phyloP scores from a whole-genome alignment of 2,329 filamentous ascomycete species.

The Claviceps fusiformis region DNA sequence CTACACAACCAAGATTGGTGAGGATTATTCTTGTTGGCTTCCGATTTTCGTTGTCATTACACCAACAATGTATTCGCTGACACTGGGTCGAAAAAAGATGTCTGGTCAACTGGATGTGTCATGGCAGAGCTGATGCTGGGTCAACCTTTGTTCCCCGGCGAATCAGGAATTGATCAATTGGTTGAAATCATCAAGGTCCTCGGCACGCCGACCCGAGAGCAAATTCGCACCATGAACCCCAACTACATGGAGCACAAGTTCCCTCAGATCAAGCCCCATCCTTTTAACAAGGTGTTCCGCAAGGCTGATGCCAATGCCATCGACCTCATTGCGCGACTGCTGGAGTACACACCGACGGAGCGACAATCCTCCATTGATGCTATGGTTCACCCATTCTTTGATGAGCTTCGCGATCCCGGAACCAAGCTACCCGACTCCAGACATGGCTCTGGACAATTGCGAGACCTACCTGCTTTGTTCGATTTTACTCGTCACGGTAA shows the following conservation, averaged over 20 bases:
- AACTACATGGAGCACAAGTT: conserved; percentile 99
- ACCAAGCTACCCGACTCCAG: conserved; percentile 90
- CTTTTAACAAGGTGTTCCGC: conserved; percentile 98
- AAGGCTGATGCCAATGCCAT: conserved; percentile 90
- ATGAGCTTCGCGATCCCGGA: conserved; percentile 83
- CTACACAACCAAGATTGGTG: conserved; percentile 99
- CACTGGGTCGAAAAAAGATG: conserved; percentile 55
- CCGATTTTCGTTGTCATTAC: conserved; percentile 4
- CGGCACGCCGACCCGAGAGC: conserved; percentile 89
- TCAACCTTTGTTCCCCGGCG: conserved; percentile 92
- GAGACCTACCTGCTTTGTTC: conserved; percentile 78
- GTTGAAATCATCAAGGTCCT: conserved; percentile 99
- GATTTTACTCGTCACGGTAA: conserved; percentile 89
- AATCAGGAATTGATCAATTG: conserved; percentile 95
- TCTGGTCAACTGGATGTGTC: conserved; percentile 98
- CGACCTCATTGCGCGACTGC: conserved; percentile 80
- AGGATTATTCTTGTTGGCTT: conserved; percentile 17
- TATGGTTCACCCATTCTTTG: conserved; percentile 98
- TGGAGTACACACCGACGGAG: conserved; percentile 97
- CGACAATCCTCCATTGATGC: conserved; percentile 86
- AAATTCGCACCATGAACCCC: conserved; percentile 99
- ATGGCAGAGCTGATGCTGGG: conserved; percentile 99
- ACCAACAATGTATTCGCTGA: neutral
- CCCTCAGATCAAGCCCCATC: conserved; percentile 98
- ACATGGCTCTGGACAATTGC: conserved; percentile 65